A percentile compares a stretch with the other conserved stretches of the same genome.
These are phyloP conservation scores for Leptomonas pyrrhocoris DNA, from an alignment of 208 protist genomes.

Conservation along the genomic window DNA sequence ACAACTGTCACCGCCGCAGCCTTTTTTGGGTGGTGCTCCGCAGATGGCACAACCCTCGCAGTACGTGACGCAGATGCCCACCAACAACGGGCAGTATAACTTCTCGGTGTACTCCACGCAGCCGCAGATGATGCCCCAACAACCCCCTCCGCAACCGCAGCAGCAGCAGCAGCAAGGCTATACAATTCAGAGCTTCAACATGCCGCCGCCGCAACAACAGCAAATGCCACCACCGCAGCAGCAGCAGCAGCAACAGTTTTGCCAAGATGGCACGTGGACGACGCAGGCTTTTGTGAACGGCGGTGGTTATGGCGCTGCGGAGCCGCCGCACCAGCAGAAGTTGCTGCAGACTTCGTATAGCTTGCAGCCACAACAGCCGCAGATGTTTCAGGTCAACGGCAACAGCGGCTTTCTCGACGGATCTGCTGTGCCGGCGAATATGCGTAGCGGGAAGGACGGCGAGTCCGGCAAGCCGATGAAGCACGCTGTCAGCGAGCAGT, in stretches of 20 bases:
- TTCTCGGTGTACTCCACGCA: conserved; percentile 25
- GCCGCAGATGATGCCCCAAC: conserved; percentile 22
- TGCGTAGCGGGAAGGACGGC: conserved; percentile 1
- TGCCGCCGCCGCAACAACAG: conserved; percentile 19
- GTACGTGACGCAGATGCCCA: conserved; percentile 10
- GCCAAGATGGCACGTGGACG: conserved; percentile 18
- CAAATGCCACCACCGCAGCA: conserved; percentile 4
- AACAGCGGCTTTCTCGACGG: conserved; percentile 3
- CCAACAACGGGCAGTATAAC: conserved; percentile 13
- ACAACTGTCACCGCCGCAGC: conserved; percentile 5
- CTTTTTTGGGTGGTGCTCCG: conserved; percentile 19
- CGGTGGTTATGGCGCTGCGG: conserved; percentile 19
- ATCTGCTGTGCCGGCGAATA: not conserved
- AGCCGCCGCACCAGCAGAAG: conserved; percentile 7
- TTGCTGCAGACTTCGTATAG: not conserved
- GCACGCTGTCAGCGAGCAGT: not conserved
- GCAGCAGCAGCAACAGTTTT: conserved; percentile 10
- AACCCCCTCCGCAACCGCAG: conserved; percentile 5
- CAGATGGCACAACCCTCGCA: conserved; percentile 12
- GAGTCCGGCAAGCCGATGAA: not conserved
- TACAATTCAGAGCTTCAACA: conserved; percentile 18
- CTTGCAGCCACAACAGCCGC: conserved; percentile 12
- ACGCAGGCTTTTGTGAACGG: conserved; percentile 31
- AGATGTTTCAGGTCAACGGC: not conserved
- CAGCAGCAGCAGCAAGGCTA: conserved; percentile 10